Conservation (phyloP, 1,139 yeast species). For the Scheffersomyces segobiensis region DNA sequence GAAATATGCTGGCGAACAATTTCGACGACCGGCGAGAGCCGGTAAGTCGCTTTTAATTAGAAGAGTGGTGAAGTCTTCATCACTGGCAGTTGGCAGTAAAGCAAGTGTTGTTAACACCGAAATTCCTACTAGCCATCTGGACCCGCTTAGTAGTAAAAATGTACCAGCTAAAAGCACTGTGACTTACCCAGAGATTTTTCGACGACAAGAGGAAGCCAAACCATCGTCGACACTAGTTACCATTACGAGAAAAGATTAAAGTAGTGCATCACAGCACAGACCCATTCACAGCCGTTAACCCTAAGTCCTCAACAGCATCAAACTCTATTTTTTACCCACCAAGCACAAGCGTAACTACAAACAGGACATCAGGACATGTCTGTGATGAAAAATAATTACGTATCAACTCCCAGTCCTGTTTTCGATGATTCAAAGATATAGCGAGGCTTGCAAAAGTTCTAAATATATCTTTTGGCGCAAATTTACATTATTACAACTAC, state of each 20-base stretch:
- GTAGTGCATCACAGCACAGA: background rate
- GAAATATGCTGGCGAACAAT: background rate
- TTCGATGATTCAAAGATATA: background rate
- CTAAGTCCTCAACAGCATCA: background rate
- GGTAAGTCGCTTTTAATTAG: background rate
- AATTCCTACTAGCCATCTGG: background rate
- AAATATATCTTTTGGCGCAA: background rate
- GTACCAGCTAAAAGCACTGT: background rate
- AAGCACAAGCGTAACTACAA: background rate
- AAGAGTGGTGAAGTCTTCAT: background rate
- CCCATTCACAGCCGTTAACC: background rate
- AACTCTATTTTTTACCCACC: background rate
- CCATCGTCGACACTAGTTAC: background rate
- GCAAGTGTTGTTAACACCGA: background rate
- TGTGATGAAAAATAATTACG: background rate
- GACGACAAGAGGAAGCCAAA: constrained; percentile 1
- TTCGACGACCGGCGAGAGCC: background rate
- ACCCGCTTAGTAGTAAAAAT: background rate
- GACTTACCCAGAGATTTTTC: background rate
- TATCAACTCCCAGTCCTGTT: background rate
- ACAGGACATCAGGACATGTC: background rate
- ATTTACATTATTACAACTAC: background rate
- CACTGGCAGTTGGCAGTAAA: background rate
- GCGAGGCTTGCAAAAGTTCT: background rate
- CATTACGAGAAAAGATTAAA: background rate